Base-by-base conservation (phyloP, 2,329 filamentous ascomycete species). In the Cladosporium sp. region DNA sequence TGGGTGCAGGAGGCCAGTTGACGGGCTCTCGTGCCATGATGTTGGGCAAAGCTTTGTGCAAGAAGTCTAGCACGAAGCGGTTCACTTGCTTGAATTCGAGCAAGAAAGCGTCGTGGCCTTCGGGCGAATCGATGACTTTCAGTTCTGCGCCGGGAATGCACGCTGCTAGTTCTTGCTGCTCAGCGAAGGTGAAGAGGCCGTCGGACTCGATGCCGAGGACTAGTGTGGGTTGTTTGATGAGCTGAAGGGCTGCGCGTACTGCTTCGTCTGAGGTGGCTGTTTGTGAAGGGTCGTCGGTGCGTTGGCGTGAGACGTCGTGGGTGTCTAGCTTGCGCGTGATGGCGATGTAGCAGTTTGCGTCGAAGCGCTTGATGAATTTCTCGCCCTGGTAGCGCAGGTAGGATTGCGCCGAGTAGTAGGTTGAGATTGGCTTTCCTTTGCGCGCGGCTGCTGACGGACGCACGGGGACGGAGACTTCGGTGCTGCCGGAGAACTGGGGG, bases 1-100 rank as follows among this genome's bases (percentile, higher is more conserved):
- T 80, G 52, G 57, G 51, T 56, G 64, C 61, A 22, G 52, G 78
- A 89, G 64, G 67, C 65, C 59, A 79, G 77, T 66, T 67, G 60
- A 70, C 72, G 60, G 70, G 77, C 62, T 61, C 76, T 62, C 62
- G 78, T 71, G 57, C 77, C 92, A 97, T 97, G 62, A 99, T 93
- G 64, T 96, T 90, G 0, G 91, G 90, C 28, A 99, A 73, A 2
- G 88, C 85, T 66, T 93, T 86, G 58, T 86, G 83, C 73, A 99
- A 78, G 70, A 99, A 99, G 2, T 83, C 83, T 17, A 97, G 75
- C 50, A 97, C 85, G 70, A 96, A 90, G 32, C 79, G 81, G 74
- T 99, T 99, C 59, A 97, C 94, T 75, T 97, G 93, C 77, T 97
- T 91, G 69, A 99, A 99, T 73, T 99, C 93, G 56, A 99, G 77